Percentiles rank a stretch among this genome's conserved stretches.
These are phyloP conservation scores for Pestalotiopsis sp. DNA, from an alignment of 2,329 filamentous ascomycete genomes.

Conservation along the genomic window DNA sequence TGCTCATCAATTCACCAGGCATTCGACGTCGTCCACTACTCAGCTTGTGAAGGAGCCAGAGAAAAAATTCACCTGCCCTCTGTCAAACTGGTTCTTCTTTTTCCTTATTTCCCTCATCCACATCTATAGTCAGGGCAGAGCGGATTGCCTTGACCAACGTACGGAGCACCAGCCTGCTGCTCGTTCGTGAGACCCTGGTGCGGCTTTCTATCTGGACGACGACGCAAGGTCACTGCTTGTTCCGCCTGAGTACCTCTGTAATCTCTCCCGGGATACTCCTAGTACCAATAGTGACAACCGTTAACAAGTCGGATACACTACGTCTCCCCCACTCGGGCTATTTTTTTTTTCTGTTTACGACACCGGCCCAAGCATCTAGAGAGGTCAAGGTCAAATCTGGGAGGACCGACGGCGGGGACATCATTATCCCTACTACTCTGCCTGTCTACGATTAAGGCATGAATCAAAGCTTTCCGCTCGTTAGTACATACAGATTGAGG, in stretches of 20 bases:
- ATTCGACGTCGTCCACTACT: neutral
- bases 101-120: neutral
- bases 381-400: conserved; percentile 30
- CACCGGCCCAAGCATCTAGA: conserved; percentile 16
- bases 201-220: conserved; percentile 41
- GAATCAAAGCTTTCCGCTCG: conserved; percentile 25
- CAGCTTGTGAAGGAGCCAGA: neutral
- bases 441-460: conserved; percentile 23
- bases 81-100: neutral
- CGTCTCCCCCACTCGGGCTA: conserved; percentile 27
- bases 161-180: conserved; percentile 42
- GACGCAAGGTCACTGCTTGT: conserved; percentile 45
- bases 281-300: conserved; percentile 35
- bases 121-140: conserved; percentile 18
- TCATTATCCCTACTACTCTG: conserved; percentile 28
- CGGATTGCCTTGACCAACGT: conserved; percentile 47
- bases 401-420: conserved; percentile 24
- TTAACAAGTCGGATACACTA: conserved; percentile 32
- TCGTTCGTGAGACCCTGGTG: conserved; percentile 42
- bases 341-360: conserved; percentile 27
- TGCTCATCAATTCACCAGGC: neutral
- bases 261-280: conserved; percentile 42
- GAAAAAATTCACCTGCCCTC: neutral
- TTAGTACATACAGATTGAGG: conserved; percentile 29
- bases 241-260: conserved; percentile 40